Conservation (phyloP, 1,284 basidiomycete species). For the Pseudozyma thailandica region DNA sequence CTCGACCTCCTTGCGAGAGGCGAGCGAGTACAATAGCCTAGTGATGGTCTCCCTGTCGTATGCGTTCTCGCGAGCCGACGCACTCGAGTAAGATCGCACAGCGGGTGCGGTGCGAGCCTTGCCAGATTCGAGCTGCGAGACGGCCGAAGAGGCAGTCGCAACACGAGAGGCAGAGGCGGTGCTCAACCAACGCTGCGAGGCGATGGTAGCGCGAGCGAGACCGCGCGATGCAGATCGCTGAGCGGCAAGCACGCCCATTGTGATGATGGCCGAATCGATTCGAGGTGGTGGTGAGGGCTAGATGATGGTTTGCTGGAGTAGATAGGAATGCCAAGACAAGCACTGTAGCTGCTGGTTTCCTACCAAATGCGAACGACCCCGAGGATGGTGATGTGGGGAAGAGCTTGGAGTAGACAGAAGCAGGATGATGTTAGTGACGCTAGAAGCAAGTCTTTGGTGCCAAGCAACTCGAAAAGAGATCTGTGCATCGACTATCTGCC, state of each 20-base stretch:
- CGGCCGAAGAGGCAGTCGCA: constrained; percentile 25
- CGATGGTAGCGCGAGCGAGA: constrained; percentile 35
- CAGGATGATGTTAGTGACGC: background rate
- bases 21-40: constrained; percentile 66
- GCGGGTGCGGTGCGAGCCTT: constrained; percentile 27
- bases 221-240: constrained; percentile 43
- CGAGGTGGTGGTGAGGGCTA: background rate
- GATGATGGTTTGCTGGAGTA: background rate
- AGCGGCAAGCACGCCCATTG: constrained; percentile 43
- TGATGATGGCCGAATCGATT: constrained; percentile 2
- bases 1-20: constrained; percentile 68
- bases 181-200: constrained; percentile 35
- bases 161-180: constrained; percentile 31
- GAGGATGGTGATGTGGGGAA: too few species aligned
- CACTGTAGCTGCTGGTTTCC: too few species aligned
- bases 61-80: constrained; percentile 49
- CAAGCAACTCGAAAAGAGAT: background rate
- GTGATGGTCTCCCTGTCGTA: constrained; percentile 66
- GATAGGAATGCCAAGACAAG: background rate
- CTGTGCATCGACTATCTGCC: background rate
- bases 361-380: too few species aligned
- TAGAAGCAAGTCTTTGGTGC: background rate
- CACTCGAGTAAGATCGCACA: constrained; percentile 47
- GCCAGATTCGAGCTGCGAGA: constrained; percentile 22
- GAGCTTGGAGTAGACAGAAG: background rate